These are phyloP conservation scores for Macrolepiota fuliginosa DNA, from an alignment of 768 basidiomycete genomes.

Conservation along the genomic window DNA sequence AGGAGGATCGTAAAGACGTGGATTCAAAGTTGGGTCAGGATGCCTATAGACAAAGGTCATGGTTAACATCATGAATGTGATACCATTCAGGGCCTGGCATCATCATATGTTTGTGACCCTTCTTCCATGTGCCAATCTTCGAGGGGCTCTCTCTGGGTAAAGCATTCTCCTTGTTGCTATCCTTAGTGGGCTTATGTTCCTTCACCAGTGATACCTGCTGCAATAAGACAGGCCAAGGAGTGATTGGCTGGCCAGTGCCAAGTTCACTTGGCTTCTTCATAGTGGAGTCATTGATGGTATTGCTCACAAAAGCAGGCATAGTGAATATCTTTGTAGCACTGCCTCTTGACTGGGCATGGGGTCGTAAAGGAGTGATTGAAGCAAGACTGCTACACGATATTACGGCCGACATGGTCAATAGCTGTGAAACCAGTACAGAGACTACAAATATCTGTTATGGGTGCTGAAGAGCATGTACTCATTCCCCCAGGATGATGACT, in stretches of 20 bases:
- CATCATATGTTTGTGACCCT: slow-evolving; percentile 48
- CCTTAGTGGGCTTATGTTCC: not conserved
- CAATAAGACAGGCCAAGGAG: slow-evolving; percentile 54
- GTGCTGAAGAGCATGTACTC: too few relatives aligned
- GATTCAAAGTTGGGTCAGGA: too few relatives aligned
- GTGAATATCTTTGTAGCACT: slow-evolving; percentile 8
- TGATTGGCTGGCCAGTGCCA: slow-evolving; percentile 54
- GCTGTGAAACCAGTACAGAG: too few relatives aligned
- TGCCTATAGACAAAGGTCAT: too few relatives aligned
- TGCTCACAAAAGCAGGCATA: slow-evolving; percentile 7
- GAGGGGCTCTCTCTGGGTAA: slow-evolving; percentile 16
- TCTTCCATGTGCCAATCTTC: slow-evolving; percentile 15
- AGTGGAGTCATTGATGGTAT: slow-evolving; percentile 7
- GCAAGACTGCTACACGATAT: slow-evolving; percentile 32
- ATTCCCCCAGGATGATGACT: too few relatives aligned
- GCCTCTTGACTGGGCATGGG: slow-evolving; percentile 26
- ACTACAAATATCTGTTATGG: too few relatives aligned
- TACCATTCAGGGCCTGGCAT: slow-evolving; percentile 62
- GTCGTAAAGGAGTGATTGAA: slow-evolving; percentile 34
- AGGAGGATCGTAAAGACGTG: too few relatives aligned
- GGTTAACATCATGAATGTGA: too few relatives aligned
- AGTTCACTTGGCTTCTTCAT: slow-evolving; percentile 13
- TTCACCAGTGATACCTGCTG: slow-evolving; percentile 24
- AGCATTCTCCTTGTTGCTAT: slow-evolving; percentile 20
- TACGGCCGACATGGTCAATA: too few relatives aligned